These are phyloP conservation scores for Phytophthora pini DNA, from an alignment of 352 stramenopile species.

Conservation along the genomic window DNA sequence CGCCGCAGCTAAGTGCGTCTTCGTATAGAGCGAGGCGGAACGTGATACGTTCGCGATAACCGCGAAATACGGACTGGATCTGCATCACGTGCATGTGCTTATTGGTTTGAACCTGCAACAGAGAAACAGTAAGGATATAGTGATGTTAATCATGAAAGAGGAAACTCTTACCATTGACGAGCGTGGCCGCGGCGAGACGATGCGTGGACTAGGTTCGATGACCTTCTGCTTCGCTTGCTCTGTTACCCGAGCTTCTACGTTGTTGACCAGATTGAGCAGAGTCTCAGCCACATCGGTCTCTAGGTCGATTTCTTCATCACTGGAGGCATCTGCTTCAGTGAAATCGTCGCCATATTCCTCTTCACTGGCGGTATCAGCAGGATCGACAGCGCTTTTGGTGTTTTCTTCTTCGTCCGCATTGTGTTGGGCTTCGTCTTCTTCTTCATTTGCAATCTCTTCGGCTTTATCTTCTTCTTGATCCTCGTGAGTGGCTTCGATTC, in stretches of 20 bases:
- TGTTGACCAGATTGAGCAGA: constrained; percentile 52
- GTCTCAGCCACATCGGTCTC: constrained; percentile 54
- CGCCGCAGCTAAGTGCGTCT: constrained; percentile 63
- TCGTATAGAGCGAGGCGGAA: constrained; percentile 74
- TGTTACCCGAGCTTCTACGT: constrained; percentile 24
- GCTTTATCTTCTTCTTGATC: constrained; percentile 2
- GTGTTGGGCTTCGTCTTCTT: constrained; percentile 3
- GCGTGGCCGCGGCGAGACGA: constrained; percentile 19
- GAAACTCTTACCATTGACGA: constrained; percentile 17
- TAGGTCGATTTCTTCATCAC: constrained; percentile 14
- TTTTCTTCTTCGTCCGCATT: constrained; percentile 3
- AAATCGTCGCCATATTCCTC: constrained; percentile 14
- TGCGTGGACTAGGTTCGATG: constrained; percentile 12
- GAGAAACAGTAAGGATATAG: background rate
- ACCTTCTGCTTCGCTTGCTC: constrained; percentile 14
- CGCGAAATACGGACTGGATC: constrained; percentile 68
- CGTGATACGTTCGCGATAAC: constrained; percentile 51
- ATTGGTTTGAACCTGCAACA: constrained; percentile 8
- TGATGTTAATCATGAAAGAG: no score
- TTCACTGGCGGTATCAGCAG: background rate
- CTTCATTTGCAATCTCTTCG: constrained; percentile 1
- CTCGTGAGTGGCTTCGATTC: background rate
- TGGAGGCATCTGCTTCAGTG: background rate
- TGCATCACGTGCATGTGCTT: constrained; percentile 28
- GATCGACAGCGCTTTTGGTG: background rate